These are phyloP conservation scores for Rosa lucieae DNA, from an alignment of 306 rosid genomes.

Conservation along the genomic window DNA sequence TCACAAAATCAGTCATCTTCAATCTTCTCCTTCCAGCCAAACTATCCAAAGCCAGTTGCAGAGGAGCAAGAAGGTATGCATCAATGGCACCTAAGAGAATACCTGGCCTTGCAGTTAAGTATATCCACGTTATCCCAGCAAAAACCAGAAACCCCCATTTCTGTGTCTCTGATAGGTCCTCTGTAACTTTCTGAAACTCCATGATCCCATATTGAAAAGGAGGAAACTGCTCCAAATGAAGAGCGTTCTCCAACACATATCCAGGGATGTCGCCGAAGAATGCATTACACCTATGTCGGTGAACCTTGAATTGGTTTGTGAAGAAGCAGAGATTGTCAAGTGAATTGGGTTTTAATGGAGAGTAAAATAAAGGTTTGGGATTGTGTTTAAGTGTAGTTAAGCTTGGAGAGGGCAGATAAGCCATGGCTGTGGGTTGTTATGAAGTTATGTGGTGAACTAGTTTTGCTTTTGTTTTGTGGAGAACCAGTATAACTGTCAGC, in stretches of 20 bases:
- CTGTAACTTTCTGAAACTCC: slow-evolving; percentile 48
- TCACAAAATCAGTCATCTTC: slow-evolving; percentile 62
- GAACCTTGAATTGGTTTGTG: slow-evolving; percentile 37
- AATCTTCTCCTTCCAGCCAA: slow-evolving; percentile 69
- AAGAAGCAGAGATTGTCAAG: slow-evolving; percentile 34
- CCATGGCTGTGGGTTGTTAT: slow-evolving; percentile 43
- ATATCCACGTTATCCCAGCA: slow-evolving; percentile 73
- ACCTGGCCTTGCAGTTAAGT: slow-evolving; percentile 90
- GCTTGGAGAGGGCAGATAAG: slow-evolving; percentile 52
- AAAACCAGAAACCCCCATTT: slow-evolving; percentile 57
- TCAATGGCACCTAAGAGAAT: slow-evolving; percentile 92
- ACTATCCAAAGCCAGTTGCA: slow-evolving; percentile 67
- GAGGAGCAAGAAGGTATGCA: slow-evolving; percentile 85
- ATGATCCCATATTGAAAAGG: slow-evolving; percentile 50
- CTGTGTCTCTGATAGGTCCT: slow-evolving; percentile 57
- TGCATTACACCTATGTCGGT: slow-evolving; percentile 46
- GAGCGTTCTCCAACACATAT: slow-evolving; percentile 35
- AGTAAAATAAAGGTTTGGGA: slow-evolving; percentile 27
- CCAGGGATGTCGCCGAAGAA: slow-evolving; percentile 45
- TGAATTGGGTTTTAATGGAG: slow-evolving; percentile 38
- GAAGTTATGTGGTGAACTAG: slow-evolving; percentile 3
- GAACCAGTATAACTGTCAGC: slow-evolving; percentile 22
- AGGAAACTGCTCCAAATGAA: slow-evolving; percentile 55
- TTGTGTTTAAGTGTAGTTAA: slow-evolving; percentile 48
- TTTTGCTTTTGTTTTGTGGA: slow-evolving; percentile 9